Percentiles rank a stretch among this genome's conserved stretches.
Evolutionary conservation across 495 filamentous ascomycete genomes (phyloP).

Genomic region (Pseudoneurospora amorphoporcata): DNA sequence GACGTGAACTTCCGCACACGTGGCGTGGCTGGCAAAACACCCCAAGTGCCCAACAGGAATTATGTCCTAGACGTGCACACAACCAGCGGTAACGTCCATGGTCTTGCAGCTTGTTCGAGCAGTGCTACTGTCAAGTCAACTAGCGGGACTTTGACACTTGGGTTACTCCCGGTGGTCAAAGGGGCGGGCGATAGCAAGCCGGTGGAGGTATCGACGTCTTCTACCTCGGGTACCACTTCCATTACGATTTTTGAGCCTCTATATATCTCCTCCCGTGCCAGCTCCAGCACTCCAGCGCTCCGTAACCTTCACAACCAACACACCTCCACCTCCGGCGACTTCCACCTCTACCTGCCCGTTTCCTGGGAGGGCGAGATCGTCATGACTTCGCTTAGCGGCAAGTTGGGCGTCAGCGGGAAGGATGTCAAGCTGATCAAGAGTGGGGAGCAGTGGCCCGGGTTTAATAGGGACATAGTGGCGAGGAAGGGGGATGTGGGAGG

Average conservation of each 20-base stretch:
- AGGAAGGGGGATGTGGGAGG: slow-evolving; percentile 24
- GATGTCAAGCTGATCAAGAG: slow-evolving; percentile 23
- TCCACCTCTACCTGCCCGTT: slow-evolving; percentile 24
- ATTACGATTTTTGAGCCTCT: slow-evolving; percentile 27
- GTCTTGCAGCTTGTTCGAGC: slow-evolving; percentile 20
- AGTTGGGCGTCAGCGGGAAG: slow-evolving; percentile 19
- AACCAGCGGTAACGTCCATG: slow-evolving; percentile 23
- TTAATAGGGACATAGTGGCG: slow-evolving; percentile 19
- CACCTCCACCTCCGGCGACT: slow-evolving; percentile 23
- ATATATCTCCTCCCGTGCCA: slow-evolving; percentile 13
- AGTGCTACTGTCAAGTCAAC: slow-evolving; percentile 13
- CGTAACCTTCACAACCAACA: slow-evolving; percentile 21
- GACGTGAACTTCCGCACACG: slow-evolving; percentile 22
- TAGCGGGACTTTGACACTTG: slow-evolving; percentile 17
- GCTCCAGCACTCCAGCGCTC: slow-evolving; percentile 5
- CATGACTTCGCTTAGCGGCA: slow-evolving; percentile 19
- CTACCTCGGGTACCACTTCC: slow-evolving; percentile 22
- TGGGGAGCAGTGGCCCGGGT: slow-evolving; percentile 19
- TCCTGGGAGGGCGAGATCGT: slow-evolving; percentile 31
- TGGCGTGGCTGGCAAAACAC: neutral
- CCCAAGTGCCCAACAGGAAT: slow-evolving; percentile 25
- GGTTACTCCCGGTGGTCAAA: slow-evolving; percentile 29
- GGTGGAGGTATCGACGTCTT: slow-evolving; percentile 17
- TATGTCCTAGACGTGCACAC: slow-evolving; percentile 31
- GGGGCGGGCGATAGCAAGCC: neutral